phyloP scores from a whole-genome alignment of 1,284 basidiomycete genomes.

The Puccinia brachypodii region DNA sequence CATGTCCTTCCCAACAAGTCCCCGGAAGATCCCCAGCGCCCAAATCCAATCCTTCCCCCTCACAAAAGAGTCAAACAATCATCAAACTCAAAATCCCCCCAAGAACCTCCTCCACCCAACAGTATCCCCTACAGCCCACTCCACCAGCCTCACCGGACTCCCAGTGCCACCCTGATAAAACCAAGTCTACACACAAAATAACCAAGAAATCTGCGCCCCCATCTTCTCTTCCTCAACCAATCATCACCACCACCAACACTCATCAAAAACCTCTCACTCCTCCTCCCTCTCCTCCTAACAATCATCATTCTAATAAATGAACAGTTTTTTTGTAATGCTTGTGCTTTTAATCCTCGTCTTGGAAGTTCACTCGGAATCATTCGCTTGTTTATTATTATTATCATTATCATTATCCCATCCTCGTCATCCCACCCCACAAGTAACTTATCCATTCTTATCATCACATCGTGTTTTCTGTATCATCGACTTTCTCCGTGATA shows the following conservation, averaged over 20 bases:
- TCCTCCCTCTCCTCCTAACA: constrained; percentile 23
- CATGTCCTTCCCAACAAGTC: background rate
- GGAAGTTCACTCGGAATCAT: too few relatives aligned
- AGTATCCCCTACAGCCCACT: background rate
- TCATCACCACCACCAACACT: background rate
- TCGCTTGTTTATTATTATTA: too few relatives aligned
- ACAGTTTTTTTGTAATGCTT: too few relatives aligned
- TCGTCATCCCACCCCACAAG: too few relatives aligned
- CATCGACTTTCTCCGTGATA: too few relatives aligned
- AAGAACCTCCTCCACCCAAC: background rate
- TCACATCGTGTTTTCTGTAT: too few relatives aligned
- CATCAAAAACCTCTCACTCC: constrained; percentile 5
- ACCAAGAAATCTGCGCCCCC: background rate
- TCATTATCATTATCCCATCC: too few relatives aligned
- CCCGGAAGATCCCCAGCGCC: background rate
- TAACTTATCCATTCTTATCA: too few relatives aligned
- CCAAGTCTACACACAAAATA: background rate
- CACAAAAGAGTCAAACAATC: background rate
- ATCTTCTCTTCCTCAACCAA: background rate
- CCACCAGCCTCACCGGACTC: constrained; percentile 3
- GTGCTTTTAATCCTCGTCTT: too few relatives aligned
- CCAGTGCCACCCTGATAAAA: background rate
- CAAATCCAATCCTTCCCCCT: background rate
- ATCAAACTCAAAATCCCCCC: constrained; percentile 1
- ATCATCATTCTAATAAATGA: too few relatives aligned